Percentiles rank a stretch among this genome's conserved stretches.
Conservation (phyloP, 2,329 filamentous ascomycete genomes). For the Mycogone perniciosa region DNA sequence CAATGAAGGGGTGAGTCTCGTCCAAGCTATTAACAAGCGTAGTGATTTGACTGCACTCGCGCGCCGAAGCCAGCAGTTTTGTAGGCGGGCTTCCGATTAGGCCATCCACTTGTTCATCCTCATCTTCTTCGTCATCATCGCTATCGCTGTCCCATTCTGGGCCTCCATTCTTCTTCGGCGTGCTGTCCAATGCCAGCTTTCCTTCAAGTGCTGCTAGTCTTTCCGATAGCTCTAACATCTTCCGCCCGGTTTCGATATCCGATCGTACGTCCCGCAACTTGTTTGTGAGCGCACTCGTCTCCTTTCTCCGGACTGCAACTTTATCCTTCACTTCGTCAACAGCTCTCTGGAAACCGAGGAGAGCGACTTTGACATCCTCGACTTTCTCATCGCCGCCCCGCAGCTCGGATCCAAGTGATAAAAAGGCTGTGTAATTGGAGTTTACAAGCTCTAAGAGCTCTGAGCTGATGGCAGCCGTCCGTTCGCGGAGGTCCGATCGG, state of each 20-base stretch:
- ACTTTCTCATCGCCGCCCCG: slow-evolving; percentile 86
- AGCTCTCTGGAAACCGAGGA: slow-evolving; percentile 79
- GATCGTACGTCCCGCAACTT: slow-evolving; percentile 60
- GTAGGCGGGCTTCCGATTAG: slow-evolving; percentile 41
- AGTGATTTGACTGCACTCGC: slow-evolving; percentile 38
- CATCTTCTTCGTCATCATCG: slow-evolving; percentile 35
- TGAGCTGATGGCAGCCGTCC: slow-evolving; percentile 70
- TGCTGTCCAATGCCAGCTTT: slow-evolving; percentile 48
- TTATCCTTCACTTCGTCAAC: slow-evolving; percentile 65
- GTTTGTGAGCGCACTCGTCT: slow-evolving; percentile 56
- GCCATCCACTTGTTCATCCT: slow-evolving; percentile 20
- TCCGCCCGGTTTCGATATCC: slow-evolving; percentile 55
- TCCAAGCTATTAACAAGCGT: slow-evolving; percentile 39
- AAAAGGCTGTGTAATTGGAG: slow-evolving; percentile 85
- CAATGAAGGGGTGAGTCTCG: slow-evolving; percentile 42
- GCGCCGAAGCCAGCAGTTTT: slow-evolving; percentile 40
- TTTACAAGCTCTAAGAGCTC: slow-evolving; percentile 95
- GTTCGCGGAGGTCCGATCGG: slow-evolving; percentile 73
- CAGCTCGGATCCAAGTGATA: slow-evolving; percentile 74
- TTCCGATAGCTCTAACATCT: slow-evolving; percentile 62
- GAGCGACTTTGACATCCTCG: slow-evolving; percentile 79
- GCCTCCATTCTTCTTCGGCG: slow-evolving; percentile 19
- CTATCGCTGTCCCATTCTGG: slow-evolving; percentile 31
- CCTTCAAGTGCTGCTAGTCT: slow-evolving; percentile 58
- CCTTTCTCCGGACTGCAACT: slow-evolving; percentile 56